Conservation (phyloP, 176 grass and related monocot species). For the Rhynchospora pubera region DNA sequence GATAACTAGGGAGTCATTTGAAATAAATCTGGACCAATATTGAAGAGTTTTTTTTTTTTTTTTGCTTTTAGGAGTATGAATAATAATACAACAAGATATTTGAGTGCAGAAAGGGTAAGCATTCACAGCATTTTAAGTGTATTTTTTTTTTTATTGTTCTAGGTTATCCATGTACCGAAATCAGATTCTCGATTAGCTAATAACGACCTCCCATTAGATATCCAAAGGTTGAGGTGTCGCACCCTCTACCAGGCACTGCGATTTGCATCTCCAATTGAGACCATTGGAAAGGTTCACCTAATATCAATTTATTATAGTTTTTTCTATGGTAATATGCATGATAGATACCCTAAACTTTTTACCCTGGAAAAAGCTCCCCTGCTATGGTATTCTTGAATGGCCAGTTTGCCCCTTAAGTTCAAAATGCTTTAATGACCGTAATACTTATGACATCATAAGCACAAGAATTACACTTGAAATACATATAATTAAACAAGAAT, state of each 20-base stretch:
- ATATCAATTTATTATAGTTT: conserved; percentile 28
- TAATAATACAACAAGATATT: background rate
- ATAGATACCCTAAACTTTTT: background rate
- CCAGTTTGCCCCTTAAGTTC: background rate
- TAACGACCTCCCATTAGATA: conserved; percentile 86
- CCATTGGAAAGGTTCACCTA: conserved; percentile 68
- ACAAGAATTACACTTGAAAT: background rate
- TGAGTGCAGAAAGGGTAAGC: background rate
- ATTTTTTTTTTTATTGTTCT: conserved; percentile 27
- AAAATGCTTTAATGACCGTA: background rate
- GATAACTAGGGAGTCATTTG: background rate
- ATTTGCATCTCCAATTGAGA: conserved; percentile 72
- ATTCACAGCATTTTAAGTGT: background rate
- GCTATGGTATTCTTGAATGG: background rate
- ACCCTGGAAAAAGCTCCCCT: background rate
- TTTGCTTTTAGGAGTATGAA: background rate
- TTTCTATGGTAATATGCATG: conserved; percentile 7
- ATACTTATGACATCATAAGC: background rate
- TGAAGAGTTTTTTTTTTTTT: background rate
- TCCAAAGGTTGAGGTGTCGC: conserved; percentile 90
- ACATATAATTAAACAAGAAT: background rate
- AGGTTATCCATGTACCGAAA: conserved; percentile 90
- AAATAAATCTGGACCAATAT: background rate
- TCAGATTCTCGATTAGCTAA: conserved; percentile 88
- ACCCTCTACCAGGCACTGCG: conserved; percentile 67